A percentile compares a stretch with the other conserved stretches of the same genome.
phyloP scores from a whole-genome alignment of 2,329 filamentous ascomycete species.

The Knufia petricola region DNA sequence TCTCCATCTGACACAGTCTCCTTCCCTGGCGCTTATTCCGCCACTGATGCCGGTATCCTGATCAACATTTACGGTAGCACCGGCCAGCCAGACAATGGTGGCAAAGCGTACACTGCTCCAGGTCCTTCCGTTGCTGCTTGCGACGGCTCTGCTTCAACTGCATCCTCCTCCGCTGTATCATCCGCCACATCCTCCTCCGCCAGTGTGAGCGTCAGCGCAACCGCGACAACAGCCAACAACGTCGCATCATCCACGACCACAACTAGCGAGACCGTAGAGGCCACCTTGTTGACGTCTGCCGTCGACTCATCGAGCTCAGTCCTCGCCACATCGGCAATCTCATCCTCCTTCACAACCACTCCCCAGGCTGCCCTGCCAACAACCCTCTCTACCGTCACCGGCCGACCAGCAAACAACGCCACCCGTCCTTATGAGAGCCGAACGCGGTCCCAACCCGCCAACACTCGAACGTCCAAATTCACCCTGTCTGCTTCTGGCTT shows the following conservation, averaged over 20 bases:
- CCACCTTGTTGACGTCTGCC: too few species aligned
- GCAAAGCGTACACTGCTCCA: conserved; percentile 19
- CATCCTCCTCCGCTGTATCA: neutral
- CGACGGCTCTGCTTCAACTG: conserved; percentile 6
- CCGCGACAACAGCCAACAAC: neutral
- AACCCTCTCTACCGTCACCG: neutral
- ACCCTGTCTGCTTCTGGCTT: too few species aligned
- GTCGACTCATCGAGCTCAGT: too few species aligned
- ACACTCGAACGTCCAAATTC: too few species aligned
- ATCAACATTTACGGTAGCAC: conserved; percentile 13
- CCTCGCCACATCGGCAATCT: too few species aligned
- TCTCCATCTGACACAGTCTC: conserved; percentile 18
- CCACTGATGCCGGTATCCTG: conserved; percentile 20
- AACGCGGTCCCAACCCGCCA: too few species aligned
- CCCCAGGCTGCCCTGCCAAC: neutral
- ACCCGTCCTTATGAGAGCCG: too few species aligned
- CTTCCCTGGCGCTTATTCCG: conserved; percentile 23
- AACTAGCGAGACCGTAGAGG: neutral
- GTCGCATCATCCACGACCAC: neutral
- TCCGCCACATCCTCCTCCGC: neutral
- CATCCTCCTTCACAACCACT: neutral
- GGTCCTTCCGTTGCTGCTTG: conserved; percentile 15
- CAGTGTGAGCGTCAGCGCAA: neutral
- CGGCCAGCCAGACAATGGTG: conserved; percentile 11
- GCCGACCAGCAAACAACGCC: too few species aligned